These are phyloP conservation scores for Epichloe coenophiala DNA, from an alignment of 2,329 filamentous ascomycete genomes.

Conservation along the genomic window DNA sequence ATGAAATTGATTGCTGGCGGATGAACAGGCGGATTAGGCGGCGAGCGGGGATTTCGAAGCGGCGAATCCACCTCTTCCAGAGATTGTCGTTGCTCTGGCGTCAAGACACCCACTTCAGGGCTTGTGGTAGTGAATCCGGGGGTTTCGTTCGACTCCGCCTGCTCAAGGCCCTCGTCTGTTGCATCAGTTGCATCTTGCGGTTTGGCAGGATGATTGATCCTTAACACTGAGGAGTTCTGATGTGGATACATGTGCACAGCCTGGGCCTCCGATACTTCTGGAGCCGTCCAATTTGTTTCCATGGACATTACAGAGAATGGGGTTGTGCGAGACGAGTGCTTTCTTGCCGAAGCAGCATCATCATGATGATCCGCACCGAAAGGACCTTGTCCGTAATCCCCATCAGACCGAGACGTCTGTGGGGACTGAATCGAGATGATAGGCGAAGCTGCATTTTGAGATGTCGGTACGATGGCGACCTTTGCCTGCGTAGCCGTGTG, in stretches of 20 bases:
- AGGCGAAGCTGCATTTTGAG: not conserved
- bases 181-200: slow-evolving; percentile 32
- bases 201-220: slow-evolving; percentile 43
- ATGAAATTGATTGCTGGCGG: slow-evolving; percentile 42
- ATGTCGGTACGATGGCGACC: not conserved
- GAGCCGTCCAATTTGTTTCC: slow-evolving; percentile 47
- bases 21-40: slow-evolving; percentile 35
- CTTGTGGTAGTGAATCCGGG: slow-evolving; percentile 25
- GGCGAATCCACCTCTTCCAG: slow-evolving; percentile 47
- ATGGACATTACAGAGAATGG: slow-evolving; percentile 50
- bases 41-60: slow-evolving; percentile 46
- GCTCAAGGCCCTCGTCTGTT: slow-evolving; percentile 12
- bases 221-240: slow-evolving; percentile 49
- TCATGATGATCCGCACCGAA: slow-evolving; percentile 36
- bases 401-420: slow-evolving; percentile 1
- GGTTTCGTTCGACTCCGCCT: slow-evolving; percentile 13
- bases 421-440: not conserved
- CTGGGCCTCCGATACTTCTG: slow-evolving; percentile 48
- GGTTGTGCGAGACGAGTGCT: slow-evolving; percentile 42
- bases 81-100: slow-evolving; percentile 33
- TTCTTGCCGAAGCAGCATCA: slow-evolving; percentile 38
- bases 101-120: slow-evolving; percentile 30
- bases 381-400: slow-evolving; percentile 10
- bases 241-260: slow-evolving; percentile 50
- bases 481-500: not conserved